Evolutionary conservation across 23 red algal genomes (phyloP), one percentile per base, ranked within the genome.

Genomic region (Gracilaria domingensis): DNA sequence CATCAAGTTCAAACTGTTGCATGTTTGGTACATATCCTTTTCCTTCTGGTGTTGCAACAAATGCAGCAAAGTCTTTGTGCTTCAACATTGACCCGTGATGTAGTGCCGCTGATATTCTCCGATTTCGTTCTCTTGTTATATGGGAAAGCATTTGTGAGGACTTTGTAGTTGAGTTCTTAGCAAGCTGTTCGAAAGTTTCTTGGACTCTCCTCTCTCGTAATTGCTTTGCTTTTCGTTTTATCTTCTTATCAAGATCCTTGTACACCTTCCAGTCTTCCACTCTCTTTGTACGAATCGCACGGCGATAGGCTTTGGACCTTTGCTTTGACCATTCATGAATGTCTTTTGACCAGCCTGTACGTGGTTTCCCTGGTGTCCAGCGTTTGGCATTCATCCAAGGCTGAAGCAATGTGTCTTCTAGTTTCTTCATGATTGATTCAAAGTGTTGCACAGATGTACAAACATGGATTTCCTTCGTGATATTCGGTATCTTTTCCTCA

Each of bases 201-300:
- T 64, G 5, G n/a, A 20, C 28, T 64, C 59, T 64, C 21, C 8
- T 64, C 59, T 64, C 59, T n/a, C 59, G 59, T 18, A 64, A 8
- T 64, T 64, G 59, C 59, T 64, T 64, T 64, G 59, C 59, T 64
- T 64, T 30, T 64, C 59, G 59, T 64, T 64, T 64, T 30, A 64
- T 30, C 59, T 30, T 64, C 21, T 18, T n/a, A 30, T 64, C 59
- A 64, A 64, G 59, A 28, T 64, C 21, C 59, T 64, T 64, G 28
- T 64, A 64, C 28, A 30, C 8, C 7, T 20, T 64, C 59, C 59
- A 64, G 21, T 64, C 59, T 30, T 64, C 59, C n/a, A n/a, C 28
- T 64, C 28, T 64, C 59, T 64, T 64, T 20, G 59, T 64, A 30
- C 28, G 5, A 12, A 12, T 6, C n/a, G 59, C 59, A 6, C 5